phyloP scores from a whole-genome alignment of 78 protist genomes.

The Dictyostelium brefeldianum region DNA sequence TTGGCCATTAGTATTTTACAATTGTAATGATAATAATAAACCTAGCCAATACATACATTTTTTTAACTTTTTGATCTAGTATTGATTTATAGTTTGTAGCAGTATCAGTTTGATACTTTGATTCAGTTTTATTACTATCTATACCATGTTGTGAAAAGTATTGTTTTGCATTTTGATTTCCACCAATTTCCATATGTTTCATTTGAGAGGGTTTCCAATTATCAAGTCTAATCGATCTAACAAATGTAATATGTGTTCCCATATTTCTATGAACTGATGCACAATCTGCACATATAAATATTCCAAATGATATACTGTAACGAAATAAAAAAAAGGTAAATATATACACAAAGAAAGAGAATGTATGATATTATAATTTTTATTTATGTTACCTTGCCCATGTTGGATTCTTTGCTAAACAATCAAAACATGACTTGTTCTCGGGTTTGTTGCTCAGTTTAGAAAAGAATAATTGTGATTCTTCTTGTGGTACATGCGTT shows the following conservation, averaged over 20 bases:
- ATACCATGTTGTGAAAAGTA: slow-evolving; percentile 82
- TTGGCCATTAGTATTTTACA: not conserved
- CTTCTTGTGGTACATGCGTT: not conserved
- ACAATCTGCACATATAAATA: slow-evolving; percentile 92
- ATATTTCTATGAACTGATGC: slow-evolving; percentile 87
- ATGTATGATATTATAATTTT: no score
- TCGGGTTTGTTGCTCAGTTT: slow-evolving; percentile 29
- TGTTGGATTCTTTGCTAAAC: slow-evolving; percentile 87
- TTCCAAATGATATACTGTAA: slow-evolving; percentile 81
- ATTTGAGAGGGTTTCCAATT: slow-evolving; percentile 78
- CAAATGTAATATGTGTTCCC: slow-evolving; percentile 90
- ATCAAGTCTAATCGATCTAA: slow-evolving; percentile 69
- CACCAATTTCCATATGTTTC: slow-evolving; percentile 77
- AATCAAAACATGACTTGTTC: slow-evolving; percentile 89
- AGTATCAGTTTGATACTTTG: slow-evolving; percentile 30
- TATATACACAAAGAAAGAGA: no score
- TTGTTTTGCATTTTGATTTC: slow-evolving; percentile 67
- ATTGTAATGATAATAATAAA: not conserved
- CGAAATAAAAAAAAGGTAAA: no score
- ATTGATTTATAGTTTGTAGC: slow-evolving; percentile 40
- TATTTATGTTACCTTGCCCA: slow-evolving; percentile 79
- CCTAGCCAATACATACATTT: slow-evolving; percentile 13
- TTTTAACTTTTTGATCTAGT: slow-evolving; percentile 15
- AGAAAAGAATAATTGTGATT: slow-evolving; percentile 6
- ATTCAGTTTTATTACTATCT: slow-evolving; percentile 22